Evolutionary conservation across 345 rosid genomes (phyloP), one percentile per base, ranked within the genome.

Genomic region (Lagerstroemia speciosa): DNA sequence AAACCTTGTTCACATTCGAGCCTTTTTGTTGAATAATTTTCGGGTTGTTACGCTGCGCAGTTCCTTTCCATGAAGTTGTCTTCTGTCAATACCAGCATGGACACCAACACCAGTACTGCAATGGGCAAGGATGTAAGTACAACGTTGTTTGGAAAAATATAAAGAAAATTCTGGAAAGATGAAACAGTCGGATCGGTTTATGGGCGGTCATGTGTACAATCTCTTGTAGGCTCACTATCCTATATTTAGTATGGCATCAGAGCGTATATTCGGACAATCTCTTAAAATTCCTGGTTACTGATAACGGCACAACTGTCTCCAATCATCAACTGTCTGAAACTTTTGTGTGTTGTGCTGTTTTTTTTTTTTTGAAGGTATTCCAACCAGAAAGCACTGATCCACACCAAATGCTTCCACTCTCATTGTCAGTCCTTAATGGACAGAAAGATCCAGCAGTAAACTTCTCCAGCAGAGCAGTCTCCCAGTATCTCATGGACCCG

Each of bases 31-130:
- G 37, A 55, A 36, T 36, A 31, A 20, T 22, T 7, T 24, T 48
- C 8, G 12, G 38, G 65, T 20, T 26, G 43, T 77, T 62, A 58
- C 68, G 65, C 37, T 38, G 75, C 41, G 78, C 90, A 93, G 98
- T 90, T 85, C 78, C 91, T 93, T 68, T 93, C 98, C 1, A 93
- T 93, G 98, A 90, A 90, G 89, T 75, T 93, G 79, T 83, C 98
- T 71, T 83, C 98, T 64, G 94, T 90, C 70, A 85, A 89, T 71
- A 81, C 90, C 87, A 82, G 91, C 82, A 83, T 83, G 88, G 92
- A 86, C 60, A 78, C 74, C 81, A 86, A 83, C 77, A 65, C 82
- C 83, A 86, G 86, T 43, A 52, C 84, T 71, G 77, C 84, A 55
- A 57, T 83, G 78, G 73, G 92, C 64, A 87, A 90, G 72, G 86